Percentiles rank a stretch among this genome's conserved stretches.
Evolutionary conservation across 768 basidiomycete species (phyloP).

Genomic region (Infundibulicybe gibba): DNA sequence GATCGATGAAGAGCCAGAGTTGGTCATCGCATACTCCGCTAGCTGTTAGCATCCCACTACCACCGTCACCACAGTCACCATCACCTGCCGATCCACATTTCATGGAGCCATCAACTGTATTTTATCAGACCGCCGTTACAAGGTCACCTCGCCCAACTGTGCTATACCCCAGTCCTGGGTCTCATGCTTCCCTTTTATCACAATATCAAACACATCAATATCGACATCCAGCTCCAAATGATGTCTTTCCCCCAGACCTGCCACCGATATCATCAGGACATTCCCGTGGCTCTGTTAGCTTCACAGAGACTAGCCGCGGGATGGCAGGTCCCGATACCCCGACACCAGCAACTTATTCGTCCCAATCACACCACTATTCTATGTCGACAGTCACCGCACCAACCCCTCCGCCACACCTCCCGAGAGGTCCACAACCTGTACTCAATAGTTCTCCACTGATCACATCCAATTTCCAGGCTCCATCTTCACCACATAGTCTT

Average conservation of each 20-base stretch:
- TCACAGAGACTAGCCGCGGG: conserved; percentile 16
- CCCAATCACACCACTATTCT: conserved; percentile 42
- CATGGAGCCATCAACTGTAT: conserved; percentile 57
- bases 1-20: conserved; percentile 32
- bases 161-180: conserved; percentile 42
- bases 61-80: conserved; percentile 47
- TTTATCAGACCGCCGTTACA: conserved; percentile 57
- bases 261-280: conserved; percentile 35
- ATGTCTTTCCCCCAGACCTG: conserved; percentile 39
- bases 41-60: conserved; percentile 36
- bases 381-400: conserved; percentile 45
- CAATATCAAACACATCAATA: conserved; percentile 36
- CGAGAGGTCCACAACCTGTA: conserved; percentile 15
- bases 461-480: conserved; percentile 6
- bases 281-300: conserved; percentile 20
- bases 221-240: conserved; percentile 28
- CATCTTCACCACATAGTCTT: background rate
- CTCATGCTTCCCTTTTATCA: conserved; percentile 35
- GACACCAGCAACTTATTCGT: conserved; percentile 30
- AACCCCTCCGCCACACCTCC: conserved; percentile 27
- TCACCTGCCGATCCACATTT: conserved; percentile 30
- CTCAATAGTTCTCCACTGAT: conserved; percentile 13
- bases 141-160: conserved; percentile 42
- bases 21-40: conserved; percentile 35
- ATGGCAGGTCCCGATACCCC: conserved; percentile 37